Percentiles rank a stretch among this genome's conserved stretches.
phyloP scores from a whole-genome alignment of 345 rosid species.

The Turritis glabra region DNA sequence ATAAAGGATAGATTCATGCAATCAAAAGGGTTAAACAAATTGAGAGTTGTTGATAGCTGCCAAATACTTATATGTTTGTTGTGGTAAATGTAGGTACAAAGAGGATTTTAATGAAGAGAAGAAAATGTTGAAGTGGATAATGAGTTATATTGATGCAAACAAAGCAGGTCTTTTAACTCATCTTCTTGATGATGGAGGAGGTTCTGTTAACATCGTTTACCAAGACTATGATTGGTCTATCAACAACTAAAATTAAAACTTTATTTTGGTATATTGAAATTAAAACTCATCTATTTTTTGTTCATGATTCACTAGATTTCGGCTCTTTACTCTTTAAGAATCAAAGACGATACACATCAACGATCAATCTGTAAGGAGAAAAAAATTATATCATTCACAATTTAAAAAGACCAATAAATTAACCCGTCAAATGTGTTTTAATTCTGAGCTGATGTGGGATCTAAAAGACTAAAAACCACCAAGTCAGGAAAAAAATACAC shows the following conservation, averaged over 20 bases:
- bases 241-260: constrained; percentile 38
- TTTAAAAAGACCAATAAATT: no score
- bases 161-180: constrained; percentile 73
- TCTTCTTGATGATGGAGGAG: constrained; percentile 69
- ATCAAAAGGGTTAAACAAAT: not conserved
- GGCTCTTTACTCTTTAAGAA: not conserved
- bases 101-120: constrained; percentile 73
- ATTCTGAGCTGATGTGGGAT: no score
- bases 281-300: not conserved
- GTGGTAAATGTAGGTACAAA: constrained; percentile 54
- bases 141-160: constrained; percentile 68
- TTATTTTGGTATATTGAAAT: no score
- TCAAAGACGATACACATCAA: not conserved
- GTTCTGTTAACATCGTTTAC: constrained; percentile 54
- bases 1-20: not conserved
- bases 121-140: constrained; percentile 68
- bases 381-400: no score
- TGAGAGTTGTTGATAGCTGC: not conserved
- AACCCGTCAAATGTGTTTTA: no score
- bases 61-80: not conserved
- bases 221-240: constrained; percentile 82
- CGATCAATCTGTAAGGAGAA: no score
- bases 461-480: no score
- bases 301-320: constrained; percentile 1
- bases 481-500: no score